Evolutionary conservation across 2,329 filamentous ascomycete genomes (phyloP).

Genomic region (Verruconis gallopava): DNA sequence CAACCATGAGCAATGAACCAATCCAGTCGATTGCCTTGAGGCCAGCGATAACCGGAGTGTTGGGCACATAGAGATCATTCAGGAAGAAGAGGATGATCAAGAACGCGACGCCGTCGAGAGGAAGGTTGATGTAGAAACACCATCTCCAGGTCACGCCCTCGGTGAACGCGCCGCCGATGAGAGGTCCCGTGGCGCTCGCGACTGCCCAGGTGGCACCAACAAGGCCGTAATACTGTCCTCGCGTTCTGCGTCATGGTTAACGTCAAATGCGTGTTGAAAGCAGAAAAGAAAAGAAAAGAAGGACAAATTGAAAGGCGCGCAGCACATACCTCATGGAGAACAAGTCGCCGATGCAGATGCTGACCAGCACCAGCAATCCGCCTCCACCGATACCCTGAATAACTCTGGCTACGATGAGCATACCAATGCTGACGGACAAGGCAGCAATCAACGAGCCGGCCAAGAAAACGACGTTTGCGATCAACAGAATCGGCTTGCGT

Average conservation of each 20-base stretch:
- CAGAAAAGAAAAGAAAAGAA: too few relatives aligned
- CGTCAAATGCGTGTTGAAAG: background rate
- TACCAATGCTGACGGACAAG: slow-evolving; percentile 43
- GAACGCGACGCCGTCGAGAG: slow-evolving; percentile 46
- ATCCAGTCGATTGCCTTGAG: slow-evolving; percentile 54
- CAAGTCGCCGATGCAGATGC: slow-evolving; percentile 50
- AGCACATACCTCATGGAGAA: slow-evolving; percentile 42
- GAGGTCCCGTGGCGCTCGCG: slow-evolving; percentile 51
- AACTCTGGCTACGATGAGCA: slow-evolving; percentile 48
- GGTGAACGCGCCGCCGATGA: slow-evolving; percentile 55
- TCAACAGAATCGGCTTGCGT: slow-evolving; percentile 22
- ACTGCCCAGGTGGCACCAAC: slow-evolving; percentile 56
- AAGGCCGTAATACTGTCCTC: slow-evolving; percentile 50
- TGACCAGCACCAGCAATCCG: slow-evolving; percentile 49
- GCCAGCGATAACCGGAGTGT: slow-evolving; percentile 48
- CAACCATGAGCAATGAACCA: slow-evolving; percentile 54
- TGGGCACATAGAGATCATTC: slow-evolving; percentile 49
- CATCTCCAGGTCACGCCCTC: slow-evolving; percentile 51
- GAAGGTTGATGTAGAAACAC: slow-evolving; percentile 54
- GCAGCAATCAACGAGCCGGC: slow-evolving; percentile 49
- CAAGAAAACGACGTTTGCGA: slow-evolving; percentile 44
- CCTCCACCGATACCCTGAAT: slow-evolving; percentile 53
- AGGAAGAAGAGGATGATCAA: slow-evolving; percentile 48
- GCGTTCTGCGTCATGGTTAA: slow-evolving; percentile 23
- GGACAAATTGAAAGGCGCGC: background rate